Conservation (phyloP, 2,329 filamentous ascomycete species). For the Fusarium poae region DNA sequence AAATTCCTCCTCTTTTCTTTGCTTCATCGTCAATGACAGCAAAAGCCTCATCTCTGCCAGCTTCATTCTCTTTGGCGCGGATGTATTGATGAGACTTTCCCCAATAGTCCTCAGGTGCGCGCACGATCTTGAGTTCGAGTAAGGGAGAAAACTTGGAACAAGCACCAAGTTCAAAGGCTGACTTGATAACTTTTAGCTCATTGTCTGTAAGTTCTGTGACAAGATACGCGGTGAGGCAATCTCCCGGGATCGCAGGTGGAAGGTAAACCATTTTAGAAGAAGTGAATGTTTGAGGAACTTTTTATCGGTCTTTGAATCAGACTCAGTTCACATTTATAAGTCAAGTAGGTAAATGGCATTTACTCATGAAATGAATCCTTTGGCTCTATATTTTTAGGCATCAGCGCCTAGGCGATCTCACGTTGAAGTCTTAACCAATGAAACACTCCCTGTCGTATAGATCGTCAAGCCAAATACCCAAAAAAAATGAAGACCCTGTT, state of each 20-base stretch:
- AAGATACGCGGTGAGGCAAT: slow-evolving; percentile 13
- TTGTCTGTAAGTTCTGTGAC: background rate
- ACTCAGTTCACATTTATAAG: background rate
- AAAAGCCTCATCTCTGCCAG: background rate
- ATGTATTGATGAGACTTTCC: slow-evolving; percentile 14
- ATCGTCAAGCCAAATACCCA: too few species aligned
- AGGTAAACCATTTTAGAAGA: background rate
- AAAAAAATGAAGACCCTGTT: too few species aligned
- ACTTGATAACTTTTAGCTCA: slow-evolving; percentile 1
- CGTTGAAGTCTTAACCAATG: background rate
- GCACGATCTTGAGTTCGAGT: background rate
- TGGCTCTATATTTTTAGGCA: background rate
- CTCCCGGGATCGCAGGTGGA: fast-evolving
- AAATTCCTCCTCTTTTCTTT: slow-evolving; percentile 1
- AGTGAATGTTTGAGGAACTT: background rate
- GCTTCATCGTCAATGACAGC: slow-evolving; percentile 10
- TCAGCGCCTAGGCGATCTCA: background rate
- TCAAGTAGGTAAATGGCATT: too few species aligned
- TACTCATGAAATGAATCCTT: background rate
- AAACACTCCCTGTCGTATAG: too few species aligned
- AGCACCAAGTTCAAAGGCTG: slow-evolving; percentile 3
- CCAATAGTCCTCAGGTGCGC: background rate
- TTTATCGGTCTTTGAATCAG: background rate
- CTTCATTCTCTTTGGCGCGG: slow-evolving; percentile 1
- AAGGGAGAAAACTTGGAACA: background rate